A percentile compares a stretch with the other conserved stretches of the same genome.
Evolutionary conservation across 352 stramenopile species (phyloP).

Genomic region (Lagenidium giganteum): DNA sequence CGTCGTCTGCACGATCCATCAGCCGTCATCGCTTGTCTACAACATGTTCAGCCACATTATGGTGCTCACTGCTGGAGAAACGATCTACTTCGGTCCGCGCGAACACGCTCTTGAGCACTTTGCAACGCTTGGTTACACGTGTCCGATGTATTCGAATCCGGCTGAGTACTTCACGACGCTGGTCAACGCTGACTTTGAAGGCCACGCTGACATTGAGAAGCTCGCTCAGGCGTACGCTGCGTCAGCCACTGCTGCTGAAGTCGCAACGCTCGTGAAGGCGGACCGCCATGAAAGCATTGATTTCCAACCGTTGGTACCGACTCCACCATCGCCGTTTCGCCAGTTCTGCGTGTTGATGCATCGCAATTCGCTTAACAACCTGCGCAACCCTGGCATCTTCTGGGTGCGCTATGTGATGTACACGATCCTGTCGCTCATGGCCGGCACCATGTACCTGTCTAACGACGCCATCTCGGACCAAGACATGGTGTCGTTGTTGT

Average conservation of each 20-base stretch:
- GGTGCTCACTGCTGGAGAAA: conserved; percentile 48
- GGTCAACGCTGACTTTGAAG: conserved; percentile 28
- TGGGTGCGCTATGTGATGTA: conserved; percentile 61
- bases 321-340: conserved; percentile 15
- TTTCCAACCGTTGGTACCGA: neutral
- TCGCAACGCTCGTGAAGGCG: neutral
- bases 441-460: conserved; percentile 50
- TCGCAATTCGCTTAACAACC: conserved; percentile 47
- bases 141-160: conserved; percentile 22
- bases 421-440: conserved; percentile 45
- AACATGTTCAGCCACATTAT: conserved; percentile 48
- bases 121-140: conserved; percentile 14
- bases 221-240: neutral
- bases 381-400: conserved; percentile 56
- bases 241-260: neutral
- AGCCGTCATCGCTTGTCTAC: conserved; percentile 46
- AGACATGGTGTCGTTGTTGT: conserved; percentile 45
- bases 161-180: conserved; percentile 23
- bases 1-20: conserved; percentile 55
- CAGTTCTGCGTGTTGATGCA: conserved; percentile 41
- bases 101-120: conserved; percentile 11
- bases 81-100: conserved; percentile 74
- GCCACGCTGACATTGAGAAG: conserved; percentile 5
- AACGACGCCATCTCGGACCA: conserved; percentile 27
- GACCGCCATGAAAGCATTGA: neutral